Evolutionary conservation across 2,329 filamentous ascomycete genomes (phyloP).

Genomic region (Phyllosticta citrichinensis): DNA sequence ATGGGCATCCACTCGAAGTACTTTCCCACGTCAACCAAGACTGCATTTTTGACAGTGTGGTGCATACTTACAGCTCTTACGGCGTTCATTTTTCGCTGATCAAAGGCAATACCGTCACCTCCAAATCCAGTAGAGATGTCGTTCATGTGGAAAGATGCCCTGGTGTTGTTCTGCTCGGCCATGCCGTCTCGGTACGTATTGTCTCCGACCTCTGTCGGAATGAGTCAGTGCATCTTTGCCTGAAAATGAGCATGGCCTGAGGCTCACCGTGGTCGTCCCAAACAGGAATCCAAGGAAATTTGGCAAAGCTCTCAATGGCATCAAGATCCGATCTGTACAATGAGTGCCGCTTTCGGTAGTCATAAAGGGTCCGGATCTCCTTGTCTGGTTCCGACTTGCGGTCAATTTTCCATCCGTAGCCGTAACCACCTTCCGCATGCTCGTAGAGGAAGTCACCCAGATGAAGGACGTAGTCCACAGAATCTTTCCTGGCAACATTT

Average conservation of each 20-base stretch:
- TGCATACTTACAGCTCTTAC: constrained; percentile 24
- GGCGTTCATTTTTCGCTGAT: constrained; percentile 38
- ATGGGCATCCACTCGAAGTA: constrained; percentile 38
- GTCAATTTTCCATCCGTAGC: constrained; percentile 24
- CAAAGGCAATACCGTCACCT: constrained; percentile 25
- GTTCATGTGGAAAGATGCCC: constrained; percentile 29
- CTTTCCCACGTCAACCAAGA: constrained; percentile 1
- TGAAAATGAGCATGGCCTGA: neutral
- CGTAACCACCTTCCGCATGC: constrained; percentile 27
- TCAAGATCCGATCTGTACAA: constrained; percentile 33
- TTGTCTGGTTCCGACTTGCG: constrained; percentile 24
- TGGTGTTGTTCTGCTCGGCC: constrained; percentile 33
- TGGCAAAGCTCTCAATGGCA: constrained; percentile 28
- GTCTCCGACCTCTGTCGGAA: constrained; percentile 26
- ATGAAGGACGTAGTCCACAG: constrained; percentile 32
- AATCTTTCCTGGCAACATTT: constrained; percentile 29
- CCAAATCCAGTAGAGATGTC: constrained; percentile 14
- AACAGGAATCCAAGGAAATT: constrained; percentile 38
- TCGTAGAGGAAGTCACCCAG: constrained; percentile 38
- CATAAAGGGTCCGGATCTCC: constrained; percentile 33
- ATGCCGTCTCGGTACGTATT: constrained; percentile 33
- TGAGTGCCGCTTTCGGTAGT: constrained; percentile 34
- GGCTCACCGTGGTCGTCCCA: constrained; percentile 51
- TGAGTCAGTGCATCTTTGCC: neutral
- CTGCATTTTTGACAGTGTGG: no score